A percentile compares a stretch with the other conserved stretches of the same genome.
These are phyloP conservation scores for Phytophthora idaei DNA, from an alignment of 352 stramenopile species.

Conservation along the genomic window DNA sequence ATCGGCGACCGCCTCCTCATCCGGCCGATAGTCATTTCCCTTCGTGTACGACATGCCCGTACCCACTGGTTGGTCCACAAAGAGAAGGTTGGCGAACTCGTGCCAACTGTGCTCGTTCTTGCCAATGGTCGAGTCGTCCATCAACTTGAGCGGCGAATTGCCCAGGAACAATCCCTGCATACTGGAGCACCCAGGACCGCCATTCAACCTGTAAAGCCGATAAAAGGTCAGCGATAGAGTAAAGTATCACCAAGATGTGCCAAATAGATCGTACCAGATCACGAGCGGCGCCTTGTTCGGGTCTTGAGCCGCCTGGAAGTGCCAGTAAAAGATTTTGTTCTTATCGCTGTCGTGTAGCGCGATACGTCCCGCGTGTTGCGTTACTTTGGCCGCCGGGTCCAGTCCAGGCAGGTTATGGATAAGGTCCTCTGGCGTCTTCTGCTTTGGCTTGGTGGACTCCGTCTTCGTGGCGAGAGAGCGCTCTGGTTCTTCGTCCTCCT, in stretches of 20 bases:
- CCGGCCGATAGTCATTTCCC: constrained; percentile 54
- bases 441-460: constrained; percentile 13
- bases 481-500: constrained; percentile 1
- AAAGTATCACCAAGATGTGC: constrained; percentile 5
- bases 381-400: constrained; percentile 51
- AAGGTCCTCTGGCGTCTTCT: constrained; percentile 36
- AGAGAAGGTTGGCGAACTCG: constrained; percentile 76
- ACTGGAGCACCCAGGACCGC: constrained; percentile 82
- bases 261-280: constrained; percentile 55
- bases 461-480: constrained; percentile 9
- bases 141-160: constrained; percentile 73
- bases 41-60: constrained; percentile 78
- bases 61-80: constrained; percentile 83
- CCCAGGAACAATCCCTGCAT: constrained; percentile 81
- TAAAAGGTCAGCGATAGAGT: constrained; percentile 9
- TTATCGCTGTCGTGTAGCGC: constrained; percentile 47
- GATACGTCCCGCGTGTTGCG: constrained; percentile 73
- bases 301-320: constrained; percentile 58
- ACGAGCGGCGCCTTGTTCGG: constrained; percentile 62
- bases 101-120: constrained; percentile 83
- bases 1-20: constrained; percentile 52
- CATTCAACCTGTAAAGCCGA: constrained; percentile 64
- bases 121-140: constrained; percentile 52
- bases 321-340: constrained; percentile 85
- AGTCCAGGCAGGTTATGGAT: constrained; percentile 62